A percentile compares a stretch with the other conserved stretches of the same genome.
phyloP scores from a whole-genome alignment of 1,139 yeast genomes.

The Yamadazyma diospyri region DNA sequence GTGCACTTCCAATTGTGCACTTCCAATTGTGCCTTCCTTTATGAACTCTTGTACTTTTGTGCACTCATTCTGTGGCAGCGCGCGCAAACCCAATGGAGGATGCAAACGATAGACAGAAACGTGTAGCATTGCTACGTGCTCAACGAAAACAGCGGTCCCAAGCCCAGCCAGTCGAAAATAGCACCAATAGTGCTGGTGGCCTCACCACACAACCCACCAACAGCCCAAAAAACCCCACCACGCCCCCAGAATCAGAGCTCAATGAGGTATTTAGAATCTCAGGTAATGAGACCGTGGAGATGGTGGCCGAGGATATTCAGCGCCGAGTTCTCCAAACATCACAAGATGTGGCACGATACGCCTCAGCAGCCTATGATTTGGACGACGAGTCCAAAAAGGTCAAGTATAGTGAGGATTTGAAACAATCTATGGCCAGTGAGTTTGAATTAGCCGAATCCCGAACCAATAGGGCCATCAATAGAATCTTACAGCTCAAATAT shows the following conservation, averaged over 20 bases:
- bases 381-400: conserved; percentile 4
- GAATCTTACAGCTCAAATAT: conserved; percentile 6
- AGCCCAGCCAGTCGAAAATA: too few relatives aligned
- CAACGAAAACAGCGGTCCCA: conserved; percentile 8
- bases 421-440: conserved; percentile 26
- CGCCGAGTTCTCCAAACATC: conserved; percentile 19
- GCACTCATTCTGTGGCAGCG: too few relatives aligned
- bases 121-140: conserved; percentile 15
- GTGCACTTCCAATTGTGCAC: too few relatives aligned
- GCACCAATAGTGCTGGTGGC: too few relatives aligned
- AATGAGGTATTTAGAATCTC: conserved; percentile 10
- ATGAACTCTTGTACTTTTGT: too few relatives aligned
- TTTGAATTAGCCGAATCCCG: conserved; percentile 24
- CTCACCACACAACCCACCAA: too few relatives aligned
- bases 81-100: too few relatives aligned
- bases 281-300: conserved; percentile 26
- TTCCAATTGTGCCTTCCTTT: too few relatives aligned
- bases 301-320: conserved; percentile 23
- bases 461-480: conserved; percentile 28
- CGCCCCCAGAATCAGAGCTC: too few relatives aligned
- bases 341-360: conserved; percentile 13
- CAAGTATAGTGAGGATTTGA: conserved; percentile 23
- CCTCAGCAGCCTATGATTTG: conserved; percentile 1
- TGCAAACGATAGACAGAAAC: conserved; percentile 13
- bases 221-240: too few relatives aligned